Evolutionary conservation across 371 early-diverging fungal genomes (phyloP).

Genomic region (Thermomucor indicae-seudaticae): DNA sequence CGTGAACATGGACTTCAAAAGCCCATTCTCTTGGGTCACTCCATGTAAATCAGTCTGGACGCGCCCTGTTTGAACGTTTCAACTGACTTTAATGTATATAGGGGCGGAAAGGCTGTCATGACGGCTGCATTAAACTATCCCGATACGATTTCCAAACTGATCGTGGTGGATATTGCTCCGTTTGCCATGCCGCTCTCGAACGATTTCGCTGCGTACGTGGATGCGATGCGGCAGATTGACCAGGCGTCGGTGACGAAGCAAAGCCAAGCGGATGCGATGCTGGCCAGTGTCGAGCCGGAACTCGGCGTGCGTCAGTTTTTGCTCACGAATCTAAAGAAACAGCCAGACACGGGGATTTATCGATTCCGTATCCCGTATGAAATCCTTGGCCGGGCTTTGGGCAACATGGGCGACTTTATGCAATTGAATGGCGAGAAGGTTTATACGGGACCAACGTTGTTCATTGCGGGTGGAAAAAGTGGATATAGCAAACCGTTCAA

Average conservation of each 20-base stretch:
- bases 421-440: slow-evolving; percentile 13
- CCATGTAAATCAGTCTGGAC: slow-evolving; percentile 64
- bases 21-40: slow-evolving; percentile 81
- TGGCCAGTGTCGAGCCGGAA: slow-evolving; percentile 54
- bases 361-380: slow-evolving; percentile 72
- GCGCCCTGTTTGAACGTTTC: not conserved
- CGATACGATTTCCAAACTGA: slow-evolving; percentile 55
- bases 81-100: too few species aligned
- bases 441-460: slow-evolving; percentile 66
- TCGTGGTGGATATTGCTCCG: slow-evolving; percentile 90
- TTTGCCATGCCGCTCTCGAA: slow-evolving; percentile 40
- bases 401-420: slow-evolving; percentile 54
- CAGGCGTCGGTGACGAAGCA: slow-evolving; percentile 47
- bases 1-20: slow-evolving; percentile 44
- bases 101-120: slow-evolving; percentile 94
- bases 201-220: slow-evolving; percentile 59
- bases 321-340: slow-evolving; percentile 80
- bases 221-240: slow-evolving; percentile 70
- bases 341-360: slow-evolving; percentile 36
- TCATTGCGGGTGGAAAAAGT: slow-evolving; percentile 76
- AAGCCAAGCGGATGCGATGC: slow-evolving; percentile 70
- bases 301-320: slow-evolving; percentile 78
- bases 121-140: slow-evolving; percentile 62
- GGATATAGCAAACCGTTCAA: slow-evolving; percentile 54
- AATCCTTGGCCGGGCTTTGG: slow-evolving; percentile 56